Percentiles rank a stretch among this genome's conserved stretches.
Evolutionary conservation across 2,329 filamentous ascomycete species (phyloP).

Genomic region (Paraphaeosphaeria sporulosa): DNA sequence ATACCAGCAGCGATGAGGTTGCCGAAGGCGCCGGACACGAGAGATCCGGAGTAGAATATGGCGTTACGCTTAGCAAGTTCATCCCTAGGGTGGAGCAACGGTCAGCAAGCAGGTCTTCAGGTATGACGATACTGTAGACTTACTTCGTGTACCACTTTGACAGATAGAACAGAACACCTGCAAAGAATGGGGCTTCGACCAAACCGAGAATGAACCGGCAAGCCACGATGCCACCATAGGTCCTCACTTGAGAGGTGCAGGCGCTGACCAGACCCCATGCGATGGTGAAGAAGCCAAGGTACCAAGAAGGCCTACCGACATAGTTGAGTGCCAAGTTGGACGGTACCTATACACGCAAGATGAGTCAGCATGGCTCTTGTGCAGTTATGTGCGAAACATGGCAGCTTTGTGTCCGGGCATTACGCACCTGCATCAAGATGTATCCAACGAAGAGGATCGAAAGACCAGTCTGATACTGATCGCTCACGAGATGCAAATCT

Average conservation of each 20-base stretch:
- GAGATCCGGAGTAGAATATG: slow-evolving; percentile 61
- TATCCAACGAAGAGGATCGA: slow-evolving; percentile 31
- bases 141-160: slow-evolving; percentile 59
- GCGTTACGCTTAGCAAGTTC: slow-evolving; percentile 60
- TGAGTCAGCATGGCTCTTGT: too few relatives aligned
- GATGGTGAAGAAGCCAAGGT: slow-evolving; percentile 58
- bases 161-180: slow-evolving; percentile 34
- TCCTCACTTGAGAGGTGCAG: slow-evolving; percentile 53
- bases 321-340: slow-evolving; percentile 64
- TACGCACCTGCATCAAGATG: slow-evolving; percentile 24
- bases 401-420: too few relatives aligned
- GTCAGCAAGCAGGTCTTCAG: neutral
- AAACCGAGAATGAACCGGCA: slow-evolving; percentile 22
- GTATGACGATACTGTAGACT: neutral
- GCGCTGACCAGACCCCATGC: slow-evolving; percentile 49
- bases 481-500: slow-evolving; percentile 23
- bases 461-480: slow-evolving; percentile 30
- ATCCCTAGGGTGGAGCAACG: slow-evolving; percentile 26
- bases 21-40: slow-evolving; percentile 60
- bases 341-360: slow-evolving; percentile 47
- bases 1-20: slow-evolving; percentile 63
- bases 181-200: slow-evolving; percentile 26
- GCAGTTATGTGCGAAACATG: too few relatives aligned
- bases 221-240: slow-evolving; percentile 25
- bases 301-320: slow-evolving; percentile 60